Base-by-base conservation (phyloP, 495 filamentous ascomycete genomes). In the Venustampulla echinocandica region DNA sequence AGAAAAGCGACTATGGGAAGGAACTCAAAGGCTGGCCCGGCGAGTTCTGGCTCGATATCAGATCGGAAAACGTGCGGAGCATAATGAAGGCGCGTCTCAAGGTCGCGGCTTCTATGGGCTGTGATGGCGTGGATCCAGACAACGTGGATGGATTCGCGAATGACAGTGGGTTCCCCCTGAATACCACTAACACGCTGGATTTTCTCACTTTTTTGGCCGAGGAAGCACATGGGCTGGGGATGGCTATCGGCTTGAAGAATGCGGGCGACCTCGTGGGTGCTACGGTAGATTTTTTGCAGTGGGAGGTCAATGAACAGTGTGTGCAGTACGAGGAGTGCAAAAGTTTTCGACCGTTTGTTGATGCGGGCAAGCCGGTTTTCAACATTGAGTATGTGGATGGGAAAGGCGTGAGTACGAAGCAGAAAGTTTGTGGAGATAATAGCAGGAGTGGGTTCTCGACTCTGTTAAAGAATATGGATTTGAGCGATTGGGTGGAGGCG, bases 261-360 rank as follows among this genome's bases (percentile, higher is more conserved):
- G 74, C 72, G 1, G 74, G 66, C 1, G 68, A 62, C 11, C 79
- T 87, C 44, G 73, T 86, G 33, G 54, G 65, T 17, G 49, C 63
- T 0, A 77, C 84, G 0, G 56, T 85, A 3, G 53, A 59, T 6
- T 64, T 73, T 1, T 74, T 81, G 55, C 70, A 85, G 49, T 87
- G 82, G 68, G 69, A 66, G 11, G 80, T 87, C 38, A 84, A 86
- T 60, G 83, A 87, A 67, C 76, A 86, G 60, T 87, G 83, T 57
- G 75, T 73, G 2, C 57, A 77, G 56, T 74, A 75, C 37, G 48
- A 66, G 5, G 77, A 81, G 53, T 85, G 81, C 50, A 64, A 65
- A 21, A 66, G 58, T 1, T 84, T 76, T 52, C 57, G 62, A 1
- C 60, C 74, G 18, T 85, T 85, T 53, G 67, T 76, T 21, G 51